Evolutionary conservation across 176 grass and related monocot genomes (phyloP), one percentile per base, ranked within the genome.

Genomic region (Phoenix dactylifera): DNA sequence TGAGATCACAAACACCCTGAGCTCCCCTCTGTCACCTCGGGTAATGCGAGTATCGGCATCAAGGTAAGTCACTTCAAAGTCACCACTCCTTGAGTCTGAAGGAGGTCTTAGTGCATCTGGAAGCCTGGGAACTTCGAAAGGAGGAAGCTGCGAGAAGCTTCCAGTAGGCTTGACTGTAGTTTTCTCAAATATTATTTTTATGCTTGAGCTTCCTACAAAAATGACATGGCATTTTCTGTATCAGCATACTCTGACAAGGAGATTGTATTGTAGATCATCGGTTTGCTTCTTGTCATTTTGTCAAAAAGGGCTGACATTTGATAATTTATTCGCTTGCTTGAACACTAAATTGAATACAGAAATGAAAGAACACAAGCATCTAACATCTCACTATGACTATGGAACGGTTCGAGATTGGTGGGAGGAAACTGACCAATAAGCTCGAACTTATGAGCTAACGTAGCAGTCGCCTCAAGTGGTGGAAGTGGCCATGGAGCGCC

Each of bases 1-100:
- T 22, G 91, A 65, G 81, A 90, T 22, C 52, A 96, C 91, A 74
- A 96, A 96, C 24, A 96, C 86, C 68, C 91, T 85, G 49, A 96
- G 75, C 78, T 96, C 91, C 1, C 72, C 86, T 73, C 57, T 79
- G 26, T 96, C 91, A 16, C 91, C 91, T 44, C 91, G 77, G 0
- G 91, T 96, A 62, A 96, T 49, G 53, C 91, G 91, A 4, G 73
- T 79, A 80, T 90, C 86, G 9, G 12, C 69, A 71, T 95, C 91
- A 39, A 95, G 72, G 65, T 90, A 95, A 3, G 91, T 95, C 15
- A 95, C 77, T 72, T 95, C 77, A 51, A 95, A 95, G 74, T 95
- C 91, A 24, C 91, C 86, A 57, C 71, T 90, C 25, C 91, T 75
- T 30, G 83, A 77, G 77, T 77, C 87, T 69, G 86, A 79, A 66